Conservation (phyloP, 345 rosid genomes). For the Euclidium syriacum region DNA sequence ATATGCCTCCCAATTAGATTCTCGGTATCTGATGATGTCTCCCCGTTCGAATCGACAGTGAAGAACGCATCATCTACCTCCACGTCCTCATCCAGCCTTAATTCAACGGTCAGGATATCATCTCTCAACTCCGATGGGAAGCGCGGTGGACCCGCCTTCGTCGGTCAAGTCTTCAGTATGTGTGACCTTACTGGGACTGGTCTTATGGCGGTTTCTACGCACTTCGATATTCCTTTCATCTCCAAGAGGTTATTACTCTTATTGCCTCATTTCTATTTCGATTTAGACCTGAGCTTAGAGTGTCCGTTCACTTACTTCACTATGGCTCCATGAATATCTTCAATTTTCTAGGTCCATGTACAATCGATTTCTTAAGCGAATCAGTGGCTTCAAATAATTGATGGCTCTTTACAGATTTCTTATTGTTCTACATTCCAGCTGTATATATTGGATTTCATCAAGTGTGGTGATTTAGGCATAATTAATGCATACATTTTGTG, state of each 20-base stretch:
- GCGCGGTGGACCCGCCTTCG: constrained; percentile 89
- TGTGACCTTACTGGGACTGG: constrained; percentile 97
- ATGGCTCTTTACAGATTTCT: not conserved
- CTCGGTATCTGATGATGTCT: constrained; percentile 42
- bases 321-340: not conserved
- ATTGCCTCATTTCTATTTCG: not conserved
- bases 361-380: not conserved
- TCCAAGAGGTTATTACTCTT: constrained; percentile 52
- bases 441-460: too few species aligned
- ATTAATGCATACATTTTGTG: not conserved
- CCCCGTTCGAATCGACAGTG: constrained; percentile 41
- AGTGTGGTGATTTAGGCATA: not conserved
- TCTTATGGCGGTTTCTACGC: constrained; percentile 93
- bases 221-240: constrained; percentile 82
- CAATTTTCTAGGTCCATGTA: not conserved
- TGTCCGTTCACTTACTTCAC: not conserved
- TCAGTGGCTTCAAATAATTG: not conserved
- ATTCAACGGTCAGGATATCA: constrained; percentile 72
- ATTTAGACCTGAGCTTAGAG: not conserved
- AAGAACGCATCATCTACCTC: constrained; percentile 40
- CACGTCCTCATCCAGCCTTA: constrained; percentile 52
- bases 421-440: too few species aligned
- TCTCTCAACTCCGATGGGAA: constrained; percentile 61
- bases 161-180: constrained; percentile 97
- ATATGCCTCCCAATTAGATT: constrained; percentile 47